These are phyloP conservation scores for Didymella lethalis DNA, from an alignment of 2,329 filamentous ascomycete species.

Conservation along the genomic window DNA sequence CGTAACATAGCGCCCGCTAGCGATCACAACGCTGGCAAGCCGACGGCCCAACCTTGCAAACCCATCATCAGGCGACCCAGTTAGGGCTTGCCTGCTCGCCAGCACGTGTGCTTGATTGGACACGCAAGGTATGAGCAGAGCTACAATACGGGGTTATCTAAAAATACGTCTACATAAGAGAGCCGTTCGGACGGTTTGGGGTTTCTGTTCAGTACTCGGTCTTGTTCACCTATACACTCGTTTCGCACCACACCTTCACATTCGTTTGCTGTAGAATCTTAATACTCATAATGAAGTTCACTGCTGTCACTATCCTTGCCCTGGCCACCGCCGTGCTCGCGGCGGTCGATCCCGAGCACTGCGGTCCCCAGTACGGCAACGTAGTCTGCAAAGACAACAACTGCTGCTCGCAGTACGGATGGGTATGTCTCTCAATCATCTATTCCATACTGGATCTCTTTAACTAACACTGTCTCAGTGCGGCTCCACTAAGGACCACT, in stretches of 20 bases:
- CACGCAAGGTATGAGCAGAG: conserved; percentile 18
- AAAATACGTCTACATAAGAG: conserved; percentile 22
- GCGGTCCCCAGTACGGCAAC: conserved; percentile 46
- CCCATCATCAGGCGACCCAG: conserved; percentile 11
- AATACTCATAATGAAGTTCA: conserved; percentile 45
- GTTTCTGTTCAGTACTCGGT: conserved; percentile 4
- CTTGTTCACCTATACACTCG: conserved; percentile 8
- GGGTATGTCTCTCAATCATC: conserved; percentile 29
- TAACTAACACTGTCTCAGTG: conserved; percentile 35
- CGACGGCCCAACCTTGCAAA: conserved; percentile 13
- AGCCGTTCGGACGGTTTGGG: conserved; percentile 10
- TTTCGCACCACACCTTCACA: conserved; percentile 1
- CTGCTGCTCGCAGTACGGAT: conserved; percentile 52
- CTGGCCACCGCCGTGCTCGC: conserved; percentile 40
- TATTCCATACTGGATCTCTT: not conserved
- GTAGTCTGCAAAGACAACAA: conserved; percentile 44
- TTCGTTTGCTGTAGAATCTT: conserved; percentile 15
- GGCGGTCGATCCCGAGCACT: conserved; percentile 41
- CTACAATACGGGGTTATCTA: conserved; percentile 27
- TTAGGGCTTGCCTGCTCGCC: not conserved
- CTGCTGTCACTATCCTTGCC: conserved; percentile 35
- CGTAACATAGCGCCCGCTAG: conserved; percentile 30
- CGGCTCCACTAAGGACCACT: conserved; percentile 46
- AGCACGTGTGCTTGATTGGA: conserved; percentile 26
- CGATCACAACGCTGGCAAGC: conserved; percentile 19